phyloP scores from a whole-genome alignment of 495 filamentous ascomycete genomes.

The Podospora comata region DNA sequence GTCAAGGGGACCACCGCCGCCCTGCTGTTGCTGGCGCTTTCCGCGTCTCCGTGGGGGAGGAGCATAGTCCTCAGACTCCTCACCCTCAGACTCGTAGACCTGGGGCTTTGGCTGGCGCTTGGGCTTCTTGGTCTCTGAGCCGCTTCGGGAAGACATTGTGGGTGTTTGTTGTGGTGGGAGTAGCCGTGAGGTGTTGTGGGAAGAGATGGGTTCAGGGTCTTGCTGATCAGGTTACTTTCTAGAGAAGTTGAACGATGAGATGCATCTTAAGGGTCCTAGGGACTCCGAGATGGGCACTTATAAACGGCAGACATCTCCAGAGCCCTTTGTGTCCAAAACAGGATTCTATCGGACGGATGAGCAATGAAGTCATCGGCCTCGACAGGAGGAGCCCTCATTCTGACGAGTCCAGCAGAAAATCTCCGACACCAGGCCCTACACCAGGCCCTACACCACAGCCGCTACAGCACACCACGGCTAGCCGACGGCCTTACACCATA shows the following conservation, averaged over 20 bases:
- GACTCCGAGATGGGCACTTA: conserved; percentile 16
- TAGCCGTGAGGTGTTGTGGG: not conserved
- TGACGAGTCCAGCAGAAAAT: conserved; percentile 4
- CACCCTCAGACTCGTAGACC: conserved; percentile 42
- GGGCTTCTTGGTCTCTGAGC: conserved; percentile 33
- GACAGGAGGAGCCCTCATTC: not conserved
- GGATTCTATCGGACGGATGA: conserved; percentile 17
- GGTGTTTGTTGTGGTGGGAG: conserved; percentile 9
- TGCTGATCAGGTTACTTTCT: not conserved
- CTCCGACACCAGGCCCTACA: not conserved
- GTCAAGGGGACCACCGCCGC: conserved; percentile 54
- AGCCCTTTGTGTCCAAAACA: conserved; percentile 21
- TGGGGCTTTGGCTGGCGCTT: conserved; percentile 32
- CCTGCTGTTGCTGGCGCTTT: conserved; percentile 39
- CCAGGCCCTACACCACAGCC: not conserved
- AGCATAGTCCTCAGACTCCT: conserved; percentile 38
- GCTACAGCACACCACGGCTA: not conserved
- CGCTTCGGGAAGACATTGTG: conserved; percentile 39
- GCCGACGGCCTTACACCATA: not conserved
- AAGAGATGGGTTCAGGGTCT: conserved; percentile 3
- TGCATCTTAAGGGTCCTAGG: conserved; percentile 11
- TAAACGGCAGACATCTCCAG: conserved; percentile 20
- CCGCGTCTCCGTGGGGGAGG: conserved; percentile 37
- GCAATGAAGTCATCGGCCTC: conserved; percentile 29
- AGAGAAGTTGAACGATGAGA: not conserved